phyloP scores from a whole-genome alignment of 2,329 filamentous ascomycete species.

The Fusarium solani-melongenae region DNA sequence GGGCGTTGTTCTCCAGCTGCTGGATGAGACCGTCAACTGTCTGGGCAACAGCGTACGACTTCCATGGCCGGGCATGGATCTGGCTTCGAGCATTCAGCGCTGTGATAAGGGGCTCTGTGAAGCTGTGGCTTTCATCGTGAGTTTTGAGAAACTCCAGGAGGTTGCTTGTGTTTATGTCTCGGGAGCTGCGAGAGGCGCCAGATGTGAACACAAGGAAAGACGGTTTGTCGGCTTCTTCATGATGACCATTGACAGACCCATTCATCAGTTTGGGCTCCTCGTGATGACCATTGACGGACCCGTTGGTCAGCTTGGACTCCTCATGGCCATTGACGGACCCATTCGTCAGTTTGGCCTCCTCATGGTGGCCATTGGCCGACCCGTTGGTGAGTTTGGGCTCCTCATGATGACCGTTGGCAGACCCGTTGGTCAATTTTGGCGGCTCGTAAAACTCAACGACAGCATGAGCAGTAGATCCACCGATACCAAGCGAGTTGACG shows the following conservation, averaged over 20 bases:
- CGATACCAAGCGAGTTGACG: constrained; percentile 54
- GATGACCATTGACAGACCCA: too few relatives aligned
- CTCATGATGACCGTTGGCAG: not conserved
- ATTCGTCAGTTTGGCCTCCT: not conserved
- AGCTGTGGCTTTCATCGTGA: constrained; percentile 24
- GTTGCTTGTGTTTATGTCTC: constrained; percentile 29
- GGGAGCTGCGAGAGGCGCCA: constrained; percentile 29
- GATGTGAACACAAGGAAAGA: constrained; percentile 34
- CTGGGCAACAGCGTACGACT: constrained; percentile 35
- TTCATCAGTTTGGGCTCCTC: too few relatives aligned
- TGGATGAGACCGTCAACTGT: constrained; percentile 30
- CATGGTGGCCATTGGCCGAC: not conserved
- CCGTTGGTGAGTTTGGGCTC: not conserved
- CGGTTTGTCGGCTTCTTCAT: not conserved
- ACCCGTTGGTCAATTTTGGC: not conserved
- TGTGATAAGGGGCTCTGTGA: constrained; percentile 23
- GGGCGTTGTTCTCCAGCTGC: constrained; percentile 29
- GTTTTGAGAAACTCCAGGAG: constrained; percentile 26
- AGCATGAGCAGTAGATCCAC: constrained; percentile 57
- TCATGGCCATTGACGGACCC: not conserved
- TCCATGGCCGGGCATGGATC: constrained; percentile 34
- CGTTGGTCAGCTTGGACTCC: not conserved
- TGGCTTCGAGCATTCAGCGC: constrained; percentile 37
- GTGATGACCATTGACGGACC: not conserved
- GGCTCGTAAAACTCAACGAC: constrained; percentile 49